Evolutionary conservation across 164 flowering plant genomes (phyloP).

Genomic region (Dillenia suffruticosa): DNA sequence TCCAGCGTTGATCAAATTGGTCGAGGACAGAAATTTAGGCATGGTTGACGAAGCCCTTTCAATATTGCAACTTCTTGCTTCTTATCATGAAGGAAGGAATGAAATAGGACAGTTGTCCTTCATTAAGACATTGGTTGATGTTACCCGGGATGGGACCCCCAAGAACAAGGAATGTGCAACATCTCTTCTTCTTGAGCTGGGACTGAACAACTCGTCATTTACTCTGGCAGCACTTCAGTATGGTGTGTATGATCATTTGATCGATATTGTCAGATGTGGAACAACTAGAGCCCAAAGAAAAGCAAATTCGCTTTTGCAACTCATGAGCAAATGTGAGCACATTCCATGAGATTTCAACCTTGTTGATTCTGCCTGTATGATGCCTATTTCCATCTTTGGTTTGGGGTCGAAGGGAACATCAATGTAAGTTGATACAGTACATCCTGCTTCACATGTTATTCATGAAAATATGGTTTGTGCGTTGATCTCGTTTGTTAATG

Average conservation of each 20-base stretch:
- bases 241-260: slow-evolving; percentile 65
- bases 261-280: slow-evolving; percentile 43
- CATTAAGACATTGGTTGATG: slow-evolving; percentile 50
- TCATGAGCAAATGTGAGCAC: slow-evolving; percentile 37
- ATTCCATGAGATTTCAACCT: too few species aligned
- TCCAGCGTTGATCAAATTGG: slow-evolving; percentile 40
- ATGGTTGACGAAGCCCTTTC: slow-evolving; percentile 84
- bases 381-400: too few species aligned
- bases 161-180: slow-evolving; percentile 82
- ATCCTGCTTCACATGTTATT: too few species aligned
- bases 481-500: too few species aligned
- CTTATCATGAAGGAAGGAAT: slow-evolving; percentile 51
- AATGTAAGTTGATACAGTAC: too few species aligned
- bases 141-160: slow-evolving; percentile 59
- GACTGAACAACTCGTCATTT: slow-evolving; percentile 40
- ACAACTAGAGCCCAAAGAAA: slow-evolving; percentile 75
- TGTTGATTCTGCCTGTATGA: too few species aligned
- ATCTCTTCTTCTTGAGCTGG: slow-evolving; percentile 64
- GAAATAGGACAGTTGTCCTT: slow-evolving; percentile 58
- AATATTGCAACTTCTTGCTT: slow-evolving; percentile 49
- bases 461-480: too few species aligned
- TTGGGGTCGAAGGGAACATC: too few species aligned
- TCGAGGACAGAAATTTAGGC: slow-evolving; percentile 44
- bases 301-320: slow-evolving; percentile 57
- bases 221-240: slow-evolving; percentile 67